Percentiles rank a stretch among this genome's conserved stretches.
These are phyloP conservation scores for Sherardia arvensis DNA, from an alignment of 257 asterid species.

Conservation along the genomic window DNA sequence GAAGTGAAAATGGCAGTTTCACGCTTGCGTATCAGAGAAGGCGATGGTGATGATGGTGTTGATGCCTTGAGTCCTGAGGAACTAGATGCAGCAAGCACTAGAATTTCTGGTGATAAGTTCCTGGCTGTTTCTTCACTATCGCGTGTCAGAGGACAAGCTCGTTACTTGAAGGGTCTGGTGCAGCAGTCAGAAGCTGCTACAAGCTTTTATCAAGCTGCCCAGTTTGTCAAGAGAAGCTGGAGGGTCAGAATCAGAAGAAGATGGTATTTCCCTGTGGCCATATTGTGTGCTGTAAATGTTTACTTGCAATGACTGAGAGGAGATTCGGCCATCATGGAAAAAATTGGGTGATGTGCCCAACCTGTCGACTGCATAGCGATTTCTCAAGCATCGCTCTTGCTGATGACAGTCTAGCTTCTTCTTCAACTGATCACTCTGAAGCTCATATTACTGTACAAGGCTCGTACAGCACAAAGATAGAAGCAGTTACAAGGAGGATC, in stretches of 20 bases:
- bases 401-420: slow-evolving; percentile 44
- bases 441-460: slow-evolving; percentile 57
- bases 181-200: slow-evolving; percentile 47
- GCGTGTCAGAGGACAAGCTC: slow-evolving; percentile 83
- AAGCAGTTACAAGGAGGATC: slow-evolving; percentile 88
- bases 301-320: slow-evolving; percentile 73
- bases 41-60: slow-evolving; percentile 61
- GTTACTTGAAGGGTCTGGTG: slow-evolving; percentile 87
- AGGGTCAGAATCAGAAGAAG: slow-evolving; percentile 64
- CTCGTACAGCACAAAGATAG: slow-evolving; percentile 96
- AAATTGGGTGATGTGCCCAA: slow-evolving; percentile 78
- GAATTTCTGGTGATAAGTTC: slow-evolving; percentile 83
- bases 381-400: slow-evolving; percentile 77
- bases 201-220: slow-evolving; percentile 54
- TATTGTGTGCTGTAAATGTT: slow-evolving; percentile 81
- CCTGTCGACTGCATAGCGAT: slow-evolving; percentile 74
- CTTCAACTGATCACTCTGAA: slow-evolving; percentile 37
- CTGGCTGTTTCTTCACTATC: slow-evolving; percentile 57
- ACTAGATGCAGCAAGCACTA: slow-evolving; percentile 67
- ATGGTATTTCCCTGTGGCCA: slow-evolving; percentile 99
- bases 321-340: slow-evolving; percentile 35
- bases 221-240: slow-evolving; percentile 85
- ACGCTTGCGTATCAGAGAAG: slow-evolving; percentile 73
- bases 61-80: slow-evolving; percentile 80
- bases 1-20: slow-evolving; percentile 91